Conservation (phyloP, 73 alveolate species). For the Diophrys sp. region DNA sequence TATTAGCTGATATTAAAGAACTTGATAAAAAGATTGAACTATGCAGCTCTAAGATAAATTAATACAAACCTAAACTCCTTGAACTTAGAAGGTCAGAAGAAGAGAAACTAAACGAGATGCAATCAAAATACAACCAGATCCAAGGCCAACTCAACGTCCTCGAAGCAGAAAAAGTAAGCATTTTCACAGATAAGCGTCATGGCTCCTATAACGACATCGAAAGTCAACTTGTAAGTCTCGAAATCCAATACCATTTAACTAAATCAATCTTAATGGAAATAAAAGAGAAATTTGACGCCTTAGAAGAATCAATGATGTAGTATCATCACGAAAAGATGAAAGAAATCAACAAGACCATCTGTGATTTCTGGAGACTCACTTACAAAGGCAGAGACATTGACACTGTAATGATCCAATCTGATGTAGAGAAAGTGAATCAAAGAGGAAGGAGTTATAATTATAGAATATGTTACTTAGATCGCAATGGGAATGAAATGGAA, state of each 20-base stretch:
- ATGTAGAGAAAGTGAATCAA: constrained; percentile 73
- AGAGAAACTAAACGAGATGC: background rate
- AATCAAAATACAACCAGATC: background rate
- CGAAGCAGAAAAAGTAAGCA: constrained; percentile 15
- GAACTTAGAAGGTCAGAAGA: too few relatives aligned
- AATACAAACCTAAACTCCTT: too few relatives aligned
- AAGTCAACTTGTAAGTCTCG: constrained; percentile 20
- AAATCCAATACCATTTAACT: constrained; percentile 28
- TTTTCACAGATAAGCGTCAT: constrained; percentile 5
- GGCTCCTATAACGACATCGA: constrained; percentile 25
- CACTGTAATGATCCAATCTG: constrained; percentile 87
- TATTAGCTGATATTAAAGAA: too few relatives aligned
- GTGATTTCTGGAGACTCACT: constrained; percentile 92
- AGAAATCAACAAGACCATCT: constrained; percentile 86
- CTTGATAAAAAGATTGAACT: too few relatives aligned
- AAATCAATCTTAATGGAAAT: constrained; percentile 32
- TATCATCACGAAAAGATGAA: constrained; percentile 95
- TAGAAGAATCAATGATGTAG: constrained; percentile 87
- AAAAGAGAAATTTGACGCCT: constrained; percentile 63
- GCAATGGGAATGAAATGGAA: constrained; percentile 82
- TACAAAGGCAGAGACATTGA: constrained; percentile 95
- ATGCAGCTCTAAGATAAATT: too few relatives aligned
- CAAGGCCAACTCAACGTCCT: background rate
- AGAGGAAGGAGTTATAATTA: constrained; percentile 83
- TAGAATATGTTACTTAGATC: constrained; percentile 80